phyloP scores from a whole-genome alignment of 2,329 filamentous ascomycete species.

The Zasmidium angulare region DNA sequence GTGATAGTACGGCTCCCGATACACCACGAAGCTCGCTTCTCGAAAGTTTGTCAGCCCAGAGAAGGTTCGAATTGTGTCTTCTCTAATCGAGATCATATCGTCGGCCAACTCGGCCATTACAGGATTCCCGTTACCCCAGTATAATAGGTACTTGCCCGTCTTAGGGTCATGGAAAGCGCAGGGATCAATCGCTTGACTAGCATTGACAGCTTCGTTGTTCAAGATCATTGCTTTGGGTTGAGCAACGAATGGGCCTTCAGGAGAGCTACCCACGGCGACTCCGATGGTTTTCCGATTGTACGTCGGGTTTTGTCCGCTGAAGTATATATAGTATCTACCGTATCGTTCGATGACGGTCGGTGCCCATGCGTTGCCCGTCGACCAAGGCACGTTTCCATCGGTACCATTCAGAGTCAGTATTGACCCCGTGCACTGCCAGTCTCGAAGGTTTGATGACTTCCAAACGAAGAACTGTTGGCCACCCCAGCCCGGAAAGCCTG shows the following conservation, averaged over 20 bases:
- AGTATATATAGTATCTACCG: constrained; percentile 34
- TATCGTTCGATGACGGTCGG: constrained; percentile 28
- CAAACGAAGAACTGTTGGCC: constrained; percentile 28
- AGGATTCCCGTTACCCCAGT: constrained; percentile 42
- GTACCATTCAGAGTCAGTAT: constrained; percentile 49
- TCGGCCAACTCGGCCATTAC: constrained; percentile 46
- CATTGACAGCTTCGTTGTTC: constrained; percentile 27
- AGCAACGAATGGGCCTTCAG: constrained; percentile 30
- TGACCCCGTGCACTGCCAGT: constrained; percentile 45
- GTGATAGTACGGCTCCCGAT: constrained; percentile 49
- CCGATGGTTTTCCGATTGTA: constrained; percentile 32
- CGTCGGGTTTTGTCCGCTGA: constrained; percentile 30
- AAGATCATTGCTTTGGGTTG: constrained; percentile 27
- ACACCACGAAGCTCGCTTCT: constrained; percentile 46
- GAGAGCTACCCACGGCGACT: constrained; percentile 27
- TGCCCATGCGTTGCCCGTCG: constrained; percentile 41
- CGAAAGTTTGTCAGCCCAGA: constrained; percentile 45
- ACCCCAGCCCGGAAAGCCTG: neutral
- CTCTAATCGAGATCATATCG: constrained; percentile 48
- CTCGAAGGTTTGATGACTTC: constrained; percentile 46
- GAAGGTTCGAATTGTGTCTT: constrained; percentile 36
- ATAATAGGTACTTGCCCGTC: constrained; percentile 29
- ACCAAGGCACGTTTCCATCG: constrained; percentile 41
- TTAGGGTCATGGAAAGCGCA: constrained; percentile 27
- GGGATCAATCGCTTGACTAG: constrained; percentile 30